Evolutionary conservation across 164 flowering plant species (phyloP).

Genomic region (Buxus sempervirens): DNA sequence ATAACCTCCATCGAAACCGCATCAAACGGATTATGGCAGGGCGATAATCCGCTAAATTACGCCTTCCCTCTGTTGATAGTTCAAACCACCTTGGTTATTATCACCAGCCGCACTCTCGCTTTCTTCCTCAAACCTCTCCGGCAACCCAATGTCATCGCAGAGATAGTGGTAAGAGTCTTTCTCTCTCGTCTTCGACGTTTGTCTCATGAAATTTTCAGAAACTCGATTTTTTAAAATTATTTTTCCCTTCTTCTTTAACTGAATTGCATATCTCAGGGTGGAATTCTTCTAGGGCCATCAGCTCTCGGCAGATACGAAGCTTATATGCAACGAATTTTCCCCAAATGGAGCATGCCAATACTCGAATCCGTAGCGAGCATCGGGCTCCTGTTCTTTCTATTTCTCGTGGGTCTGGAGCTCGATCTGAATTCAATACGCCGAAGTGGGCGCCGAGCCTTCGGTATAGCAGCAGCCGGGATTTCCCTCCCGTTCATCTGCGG

Average conservation of each 20-base stretch:
- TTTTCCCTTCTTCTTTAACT: too few relatives aligned
- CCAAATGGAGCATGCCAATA: constrained; percentile 27
- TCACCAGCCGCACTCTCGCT: constrained; percentile 51
- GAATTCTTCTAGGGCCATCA: constrained; percentile 39
- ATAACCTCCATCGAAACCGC: constrained; percentile 52
- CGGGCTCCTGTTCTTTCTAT: constrained; percentile 41
- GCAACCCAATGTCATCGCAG: constrained; percentile 86
- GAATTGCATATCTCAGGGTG: constrained; percentile 21
- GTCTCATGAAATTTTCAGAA: background rate
- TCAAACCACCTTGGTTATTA: constrained; percentile 52
- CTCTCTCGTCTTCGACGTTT: background rate
- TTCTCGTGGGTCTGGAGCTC: constrained; percentile 39
- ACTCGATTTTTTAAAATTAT: too few relatives aligned
- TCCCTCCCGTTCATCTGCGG: constrained; percentile 30
- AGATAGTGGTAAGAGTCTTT: constrained; percentile 49
- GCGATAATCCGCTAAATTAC: constrained; percentile 69
- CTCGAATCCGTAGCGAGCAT: constrained; percentile 34
- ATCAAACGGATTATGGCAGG: constrained; percentile 74
- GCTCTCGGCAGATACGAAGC: constrained; percentile 25
- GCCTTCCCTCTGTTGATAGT: constrained; percentile 75
- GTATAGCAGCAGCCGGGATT: constrained; percentile 35
- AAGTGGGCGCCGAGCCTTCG: constrained; percentile 23
- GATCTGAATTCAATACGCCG: constrained; percentile 26
- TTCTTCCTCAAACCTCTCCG: constrained; percentile 76
- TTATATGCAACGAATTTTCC: constrained; percentile 20